Evolutionary conservation across 2,329 filamentous ascomycete species (phyloP), one percentile per base, ranked within the genome.

Genomic region (Sporothrix phasma): DNA sequence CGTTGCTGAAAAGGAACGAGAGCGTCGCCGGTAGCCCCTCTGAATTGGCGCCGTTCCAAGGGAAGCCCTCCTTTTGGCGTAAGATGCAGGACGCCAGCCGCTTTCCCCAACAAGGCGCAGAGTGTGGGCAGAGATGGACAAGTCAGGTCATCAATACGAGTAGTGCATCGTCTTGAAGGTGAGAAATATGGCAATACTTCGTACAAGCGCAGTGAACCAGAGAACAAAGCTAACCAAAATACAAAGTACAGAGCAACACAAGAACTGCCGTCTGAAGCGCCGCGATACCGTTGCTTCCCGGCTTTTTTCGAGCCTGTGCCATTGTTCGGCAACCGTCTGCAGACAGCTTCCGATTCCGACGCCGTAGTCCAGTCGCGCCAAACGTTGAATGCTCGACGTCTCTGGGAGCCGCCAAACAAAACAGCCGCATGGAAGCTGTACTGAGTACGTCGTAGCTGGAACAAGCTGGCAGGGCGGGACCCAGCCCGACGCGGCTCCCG

Each of bases 291-390:
- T 13, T 19, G 31, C 3, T 13, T 24, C 19, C 31, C n/a, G 31
- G 11, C 17, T n/a, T 7, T n/a, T n/a, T 43, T 43, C 17, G 15
- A 43, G 39, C 39, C 7, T 43, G 31, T 10, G 13, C 51, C 49
- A n/a, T n/a, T n/a, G n/a, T 37, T 22, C 51, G 31, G 31, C 5
- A 10, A 39, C n/a, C 13, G n/a, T 24, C 19, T 13, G 8, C 51
- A 19, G 51, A 24, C 11, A 22, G 13, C 11, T 39, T 56, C 31
- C 51, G 31, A 56, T 56, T 22, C 51, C 31, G 47, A 24, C 10
- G 51, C 51, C 51, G 51, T 53, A 34, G n/a, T n/a, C n/a, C n/a
- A n/a, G n/a, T 53, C 47, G 47, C 47, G 47, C 26, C 47, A 53
- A 34, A 31, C 17, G n/a, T 34, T 34, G 47, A 6, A 19, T 31